phyloP scores from a whole-genome alignment of 371 early-diverging fungal species.

The Paraphysoderma sedebokerense region DNA sequence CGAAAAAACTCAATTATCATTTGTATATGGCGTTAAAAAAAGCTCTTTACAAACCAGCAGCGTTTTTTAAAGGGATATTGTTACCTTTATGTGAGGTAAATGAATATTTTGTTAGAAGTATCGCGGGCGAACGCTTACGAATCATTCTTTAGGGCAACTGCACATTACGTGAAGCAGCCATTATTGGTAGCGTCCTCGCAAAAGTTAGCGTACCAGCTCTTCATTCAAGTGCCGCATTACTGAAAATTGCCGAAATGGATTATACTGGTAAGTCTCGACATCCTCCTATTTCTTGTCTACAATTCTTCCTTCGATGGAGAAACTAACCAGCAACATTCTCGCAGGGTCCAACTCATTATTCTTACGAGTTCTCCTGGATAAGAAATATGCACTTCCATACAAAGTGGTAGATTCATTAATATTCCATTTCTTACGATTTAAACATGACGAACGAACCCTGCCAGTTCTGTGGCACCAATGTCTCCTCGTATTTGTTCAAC shows the following conservation, averaged over 20 bases:
- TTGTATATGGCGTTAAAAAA: slow-evolving; percentile 91
- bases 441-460: slow-evolving; percentile 53
- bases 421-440: slow-evolving; percentile 82
- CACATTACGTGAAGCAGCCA: slow-evolving; percentile 93
- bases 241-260: slow-evolving; percentile 90
- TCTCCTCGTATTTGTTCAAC: slow-evolving; percentile 82
- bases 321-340: neutral
- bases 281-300: neutral
- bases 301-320: no score
- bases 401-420: slow-evolving; percentile 90
- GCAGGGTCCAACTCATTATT: slow-evolving; percentile 65
- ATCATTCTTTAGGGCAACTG: slow-evolving; percentile 45
- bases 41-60: slow-evolving; percentile 86
- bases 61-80: slow-evolving; percentile 94
- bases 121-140: neutral
- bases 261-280: slow-evolving; percentile 61
- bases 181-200: slow-evolving; percentile 76
- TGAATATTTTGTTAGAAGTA: neutral
- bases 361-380: slow-evolving; percentile 87
- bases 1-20: slow-evolving; percentile 90
- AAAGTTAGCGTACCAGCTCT: slow-evolving; percentile 87
- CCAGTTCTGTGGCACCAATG: slow-evolving; percentile 97
- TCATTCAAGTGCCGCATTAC: slow-evolving; percentile 84
- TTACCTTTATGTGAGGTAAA: slow-evolving; percentile 81
- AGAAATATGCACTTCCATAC: slow-evolving; percentile 94